Percentiles rank a stretch among this genome's conserved stretches.
Conservation (phyloP, 73 alveolate species). For the Tetrahymena thermophila region DNA sequence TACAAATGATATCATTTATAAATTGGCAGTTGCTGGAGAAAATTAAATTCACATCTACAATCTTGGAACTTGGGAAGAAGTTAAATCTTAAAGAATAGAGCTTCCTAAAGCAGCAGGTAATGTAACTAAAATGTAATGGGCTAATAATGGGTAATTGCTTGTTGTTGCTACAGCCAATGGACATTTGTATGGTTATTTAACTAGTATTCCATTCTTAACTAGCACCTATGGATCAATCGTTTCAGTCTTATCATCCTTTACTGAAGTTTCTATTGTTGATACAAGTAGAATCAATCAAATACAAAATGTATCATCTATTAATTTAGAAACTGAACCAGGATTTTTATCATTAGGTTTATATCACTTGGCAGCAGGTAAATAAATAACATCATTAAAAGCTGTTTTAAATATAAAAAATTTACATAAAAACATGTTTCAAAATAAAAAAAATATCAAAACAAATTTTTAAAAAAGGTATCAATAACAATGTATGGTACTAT, state of each 20-base stretch:
- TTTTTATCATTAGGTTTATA: constrained; percentile 59
- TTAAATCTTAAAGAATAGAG: constrained; percentile 31
- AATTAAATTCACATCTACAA: constrained; percentile 67
- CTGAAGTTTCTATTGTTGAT: constrained; percentile 58
- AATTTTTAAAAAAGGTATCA: constrained; percentile 43
- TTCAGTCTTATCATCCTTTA: constrained; percentile 61
- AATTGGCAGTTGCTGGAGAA: constrained; percentile 91
- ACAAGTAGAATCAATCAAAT: constrained; percentile 45
- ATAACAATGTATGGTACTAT: constrained; percentile 79
- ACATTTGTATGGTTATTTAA: constrained; percentile 60
- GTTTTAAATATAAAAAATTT: no score
- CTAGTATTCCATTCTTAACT: constrained; percentile 66
- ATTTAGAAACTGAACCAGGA: constrained; percentile 66
- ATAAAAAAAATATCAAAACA: no score
- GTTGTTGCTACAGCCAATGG: constrained; percentile 83
- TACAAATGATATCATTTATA: constrained; percentile 63
- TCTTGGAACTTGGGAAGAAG: constrained; percentile 74
- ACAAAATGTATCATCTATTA: constrained; percentile 26
- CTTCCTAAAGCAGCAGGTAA: constrained; percentile 31
- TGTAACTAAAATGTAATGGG: constrained; percentile 63
- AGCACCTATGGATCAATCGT: constrained; percentile 49
- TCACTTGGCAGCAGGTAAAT: constrained; percentile 63
- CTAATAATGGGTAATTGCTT: constrained; percentile 90
- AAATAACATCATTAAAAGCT: neutral
- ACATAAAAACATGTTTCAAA: no score